phyloP scores from a whole-genome alignment of 768 basidiomycete species.

The Zangia roseola region DNA sequence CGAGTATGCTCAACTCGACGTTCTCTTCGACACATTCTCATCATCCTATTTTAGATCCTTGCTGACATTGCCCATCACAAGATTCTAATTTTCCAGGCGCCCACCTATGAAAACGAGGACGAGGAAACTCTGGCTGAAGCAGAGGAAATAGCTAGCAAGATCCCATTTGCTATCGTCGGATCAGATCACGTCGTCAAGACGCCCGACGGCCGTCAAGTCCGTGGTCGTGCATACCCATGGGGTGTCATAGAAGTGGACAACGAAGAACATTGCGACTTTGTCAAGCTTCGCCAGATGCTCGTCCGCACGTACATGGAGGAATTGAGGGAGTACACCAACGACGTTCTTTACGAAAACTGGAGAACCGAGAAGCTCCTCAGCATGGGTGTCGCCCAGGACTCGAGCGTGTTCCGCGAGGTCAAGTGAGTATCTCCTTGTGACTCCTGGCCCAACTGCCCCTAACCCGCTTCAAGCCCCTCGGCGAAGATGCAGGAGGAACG shows the following conservation, averaged over 20 bases:
- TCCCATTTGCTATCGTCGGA: slow-evolving; percentile 97
- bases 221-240: slow-evolving; percentile 97
- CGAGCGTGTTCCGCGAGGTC: slow-evolving; percentile 98
- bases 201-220: slow-evolving; percentile 87
- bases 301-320: slow-evolving; percentile 99
- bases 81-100: slow-evolving; percentile 98
- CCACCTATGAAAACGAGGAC: slow-evolving; percentile 96
- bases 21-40: background rate
- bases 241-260: slow-evolving; percentile 99
- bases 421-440: slow-evolving; percentile 61
- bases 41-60: slow-evolving; percentile 59
- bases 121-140: slow-evolving; percentile 97
- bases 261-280: slow-evolving; percentile 98
- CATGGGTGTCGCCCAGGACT: slow-evolving; percentile 98
- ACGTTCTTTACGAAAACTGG: slow-evolving; percentile 97
- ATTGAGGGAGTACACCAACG: slow-evolving; percentile 94
- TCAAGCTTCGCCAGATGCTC: slow-evolving; percentile 99
- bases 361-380: slow-evolving; percentile 92
- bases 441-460: slow-evolving; percentile 7
- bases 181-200: slow-evolving; percentile 82
- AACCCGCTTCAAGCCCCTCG: slow-evolving; percentile 66
- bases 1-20: slow-evolving; percentile 50
- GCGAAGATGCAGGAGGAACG: slow-evolving; percentile 96
- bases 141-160: slow-evolving; percentile 97
- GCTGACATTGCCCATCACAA: slow-evolving; percentile 93